Conservation (phyloP, 164 flowering plant genomes). For the Echeveria elegans region DNA sequence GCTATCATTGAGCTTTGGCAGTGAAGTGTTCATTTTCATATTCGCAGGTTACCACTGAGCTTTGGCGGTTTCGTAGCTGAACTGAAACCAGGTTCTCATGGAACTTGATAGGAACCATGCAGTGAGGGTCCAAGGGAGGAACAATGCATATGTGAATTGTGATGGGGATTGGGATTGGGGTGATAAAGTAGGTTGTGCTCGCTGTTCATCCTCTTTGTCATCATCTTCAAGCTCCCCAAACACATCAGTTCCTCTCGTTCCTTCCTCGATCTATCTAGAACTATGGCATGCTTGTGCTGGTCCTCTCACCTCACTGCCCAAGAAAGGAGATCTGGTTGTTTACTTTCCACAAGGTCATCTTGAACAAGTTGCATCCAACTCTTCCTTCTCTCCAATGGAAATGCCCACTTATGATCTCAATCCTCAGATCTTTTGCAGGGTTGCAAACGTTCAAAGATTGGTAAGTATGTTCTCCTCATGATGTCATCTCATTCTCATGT, state of each 20-base stretch:
- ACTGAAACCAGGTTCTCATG: slow-evolving; percentile 35
- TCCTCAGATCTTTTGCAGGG: slow-evolving; percentile 82
- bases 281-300: slow-evolving; percentile 97
- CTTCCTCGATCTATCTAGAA: slow-evolving; percentile 60
- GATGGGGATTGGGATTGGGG: slow-evolving; percentile 39
- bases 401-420: slow-evolving; percentile 58
- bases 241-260: slow-evolving; percentile 23
- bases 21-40: slow-evolving; percentile 4
- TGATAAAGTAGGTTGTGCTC: slow-evolving; percentile 23
- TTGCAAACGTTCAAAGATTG: slow-evolving; percentile 72
- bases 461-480: slow-evolving; percentile 28
- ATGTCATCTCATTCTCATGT: not conserved
- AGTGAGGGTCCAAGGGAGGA: slow-evolving; percentile 44
- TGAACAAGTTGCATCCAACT: slow-evolving; percentile 54
- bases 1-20: slow-evolving; percentile 2
- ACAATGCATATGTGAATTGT: slow-evolving; percentile 16
- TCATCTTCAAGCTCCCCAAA: slow-evolving; percentile 40
- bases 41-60: slow-evolving; percentile 10
- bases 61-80: not conserved
- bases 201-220: slow-evolving; percentile 31
- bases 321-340: slow-evolving; percentile 76
- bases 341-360: slow-evolving; percentile 94
- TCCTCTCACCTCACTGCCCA: slow-evolving; percentile 69
- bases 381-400: slow-evolving; percentile 44
- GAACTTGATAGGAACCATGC: slow-evolving; percentile 87